A percentile compares a stretch with the other conserved stretches of the same genome.
Evolutionary conservation across 2,329 filamentous ascomycete species (phyloP).

Genomic region (Aspergillus candidus): DNA sequence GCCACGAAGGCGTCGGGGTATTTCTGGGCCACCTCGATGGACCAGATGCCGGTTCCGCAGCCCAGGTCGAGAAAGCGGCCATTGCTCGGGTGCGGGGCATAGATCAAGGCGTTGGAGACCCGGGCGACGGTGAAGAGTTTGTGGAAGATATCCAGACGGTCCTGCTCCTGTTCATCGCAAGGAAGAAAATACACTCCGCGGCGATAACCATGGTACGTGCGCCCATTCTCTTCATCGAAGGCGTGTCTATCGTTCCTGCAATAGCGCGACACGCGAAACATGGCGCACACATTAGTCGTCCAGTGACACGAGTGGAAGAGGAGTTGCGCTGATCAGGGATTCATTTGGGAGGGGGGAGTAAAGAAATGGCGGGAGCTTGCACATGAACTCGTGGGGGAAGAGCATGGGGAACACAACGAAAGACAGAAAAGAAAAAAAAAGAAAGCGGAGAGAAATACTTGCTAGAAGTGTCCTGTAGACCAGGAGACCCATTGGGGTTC

Average conservation of each 20-base stretch:
- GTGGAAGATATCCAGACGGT: conserved; percentile 76
- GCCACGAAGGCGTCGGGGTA: conserved; percentile 55
- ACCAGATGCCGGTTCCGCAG: conserved; percentile 87
- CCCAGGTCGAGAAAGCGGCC: conserved; percentile 61
- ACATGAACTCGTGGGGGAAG: too few species aligned
- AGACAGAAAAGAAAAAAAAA: not conserved
- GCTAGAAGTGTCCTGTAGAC: conserved; percentile 13
- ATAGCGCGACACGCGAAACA: conserved; percentile 1
- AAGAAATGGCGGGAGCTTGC: too few species aligned
- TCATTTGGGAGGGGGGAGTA: too few species aligned
- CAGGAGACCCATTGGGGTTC: conserved; percentile 26
- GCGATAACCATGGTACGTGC: conserved; percentile 62
- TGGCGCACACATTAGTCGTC: conserved; percentile 13
- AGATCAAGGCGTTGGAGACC: conserved; percentile 39
- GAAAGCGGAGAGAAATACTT: conserved; percentile 17
- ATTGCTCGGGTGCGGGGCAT: conserved; percentile 35
- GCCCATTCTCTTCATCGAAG: conserved; percentile 59
- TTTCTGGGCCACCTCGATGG: conserved; percentile 73
- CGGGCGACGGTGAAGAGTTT: conserved; percentile 66
- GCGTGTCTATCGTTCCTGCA: conserved; percentile 34
- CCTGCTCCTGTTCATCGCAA: conserved; percentile 70
- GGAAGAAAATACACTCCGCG: conserved; percentile 69
- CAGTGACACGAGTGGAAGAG: conserved; percentile 1
- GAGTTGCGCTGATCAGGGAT: not conserved
- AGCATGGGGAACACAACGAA: not conserved